Percentiles rank a stretch among this genome's conserved stretches.
phyloP scores from a whole-genome alignment of 768 basidiomycete genomes.

The Pleurotus giganteus region DNA sequence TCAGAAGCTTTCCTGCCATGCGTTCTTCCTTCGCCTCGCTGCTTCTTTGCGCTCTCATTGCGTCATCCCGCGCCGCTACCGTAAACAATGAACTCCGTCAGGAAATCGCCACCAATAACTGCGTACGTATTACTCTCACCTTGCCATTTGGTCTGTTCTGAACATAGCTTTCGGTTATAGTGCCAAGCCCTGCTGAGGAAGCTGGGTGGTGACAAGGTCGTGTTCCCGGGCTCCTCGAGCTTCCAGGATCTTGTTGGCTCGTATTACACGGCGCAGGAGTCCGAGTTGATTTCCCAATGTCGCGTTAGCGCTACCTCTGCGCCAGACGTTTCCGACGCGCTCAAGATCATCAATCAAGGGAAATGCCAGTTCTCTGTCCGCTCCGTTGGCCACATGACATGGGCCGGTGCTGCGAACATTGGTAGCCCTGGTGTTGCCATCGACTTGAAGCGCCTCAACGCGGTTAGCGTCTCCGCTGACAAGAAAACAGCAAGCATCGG shows the following conservation, averaged over 20 bases:
- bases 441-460: conserved; percentile 8
- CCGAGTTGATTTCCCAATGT: conserved; percentile 1
- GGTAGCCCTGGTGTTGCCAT: conserved; percentile 11
- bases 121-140: not conserved
- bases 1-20: conserved; percentile 5
- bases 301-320: not conserved
- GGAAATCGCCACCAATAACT: conserved; percentile 3
- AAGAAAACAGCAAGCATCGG: conserved; percentile 9
- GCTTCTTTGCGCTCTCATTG: conserved; percentile 6
- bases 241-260: not conserved
- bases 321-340: conserved; percentile 3
- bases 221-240: not conserved
- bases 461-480: conserved; percentile 5
- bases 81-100: not conserved
- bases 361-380: conserved; percentile 5
- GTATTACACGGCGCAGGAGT: conserved; percentile 3
- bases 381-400: conserved; percentile 13
- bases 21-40: conserved; percentile 2
- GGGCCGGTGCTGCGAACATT: conserved; percentile 13
- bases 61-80: conserved; percentile 1
- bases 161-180: not conserved
- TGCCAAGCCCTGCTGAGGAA: not conserved
- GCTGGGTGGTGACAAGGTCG: not conserved
- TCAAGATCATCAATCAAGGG: not conserved
- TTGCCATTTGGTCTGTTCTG: not conserved